Evolutionary conservation across 352 stramenopile genomes (phyloP), one percentile per base, ranked within the genome.

Genomic region (Pythium volutum): DNA sequence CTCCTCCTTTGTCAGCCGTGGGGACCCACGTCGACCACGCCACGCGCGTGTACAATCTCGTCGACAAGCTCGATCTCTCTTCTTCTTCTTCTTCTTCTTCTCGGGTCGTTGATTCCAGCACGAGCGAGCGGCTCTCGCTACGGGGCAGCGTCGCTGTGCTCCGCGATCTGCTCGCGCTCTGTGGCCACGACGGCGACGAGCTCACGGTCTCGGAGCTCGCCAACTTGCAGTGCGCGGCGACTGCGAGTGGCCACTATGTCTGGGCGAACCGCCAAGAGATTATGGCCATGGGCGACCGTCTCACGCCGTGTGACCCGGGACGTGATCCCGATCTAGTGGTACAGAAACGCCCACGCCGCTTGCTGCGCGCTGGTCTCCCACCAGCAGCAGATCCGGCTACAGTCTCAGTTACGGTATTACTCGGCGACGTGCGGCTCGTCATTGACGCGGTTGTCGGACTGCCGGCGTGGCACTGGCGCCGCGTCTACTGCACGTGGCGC

Each of bases 221-320:
- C 14, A 59, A 66, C 6, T n/a, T 66, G 6, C 26, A 55, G 27
- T 66, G 59, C 20, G 59, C 59, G 1, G 59, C 38, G 18, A 66
- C 59, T 9, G 41, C 27, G 1, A 47, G 53, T 23, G 50, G 59
- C 12, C 41, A 59, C 26, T 66, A 59, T 31, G 51, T 66, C 4
- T 66, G 59, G 59, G 50, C 59, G 15, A 59, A 41, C 33, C 59
- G 59, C n/a, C 49, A 55, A 3, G 59, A 66, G 23, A 66, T 59
- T 41, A 54, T 59, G 49, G 59, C 29, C 6, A 45, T 66, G 23
- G 43, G 43, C 22, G 59, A 59, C 23, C 42, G 43, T 1, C 59
- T 66, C 26, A 49, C 42, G 10, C 49, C 50, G 33, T 66, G 59
- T 25, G 50, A 66, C 31, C 56, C 36, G 2, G 22, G 22, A 22